Percentiles rank a stretch among this genome's conserved stretches.
phyloP scores from a whole-genome alignment of 2,329 filamentous ascomycete species.

The Aspergillus floridensis region DNA sequence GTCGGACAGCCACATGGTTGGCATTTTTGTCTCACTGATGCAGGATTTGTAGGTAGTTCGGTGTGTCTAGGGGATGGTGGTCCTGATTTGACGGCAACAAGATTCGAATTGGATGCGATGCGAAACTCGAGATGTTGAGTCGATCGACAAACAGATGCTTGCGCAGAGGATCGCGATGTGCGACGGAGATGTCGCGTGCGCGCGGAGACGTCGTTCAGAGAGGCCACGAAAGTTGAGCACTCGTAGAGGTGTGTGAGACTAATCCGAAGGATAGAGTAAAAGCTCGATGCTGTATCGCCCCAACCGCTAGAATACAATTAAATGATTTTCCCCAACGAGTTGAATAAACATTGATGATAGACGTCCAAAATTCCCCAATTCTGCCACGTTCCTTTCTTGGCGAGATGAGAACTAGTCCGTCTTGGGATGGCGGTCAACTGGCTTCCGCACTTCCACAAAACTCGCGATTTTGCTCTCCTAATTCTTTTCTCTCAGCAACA shows the following conservation, averaged over 20 bases:
- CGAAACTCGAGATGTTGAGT: not conserved
- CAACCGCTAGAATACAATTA: not conserved
- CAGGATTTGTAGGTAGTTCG: not conserved
- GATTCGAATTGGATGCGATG: not conserved
- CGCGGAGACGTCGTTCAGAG: not conserved
- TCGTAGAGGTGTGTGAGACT: not conserved
- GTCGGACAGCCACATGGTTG: conserved; percentile 94
- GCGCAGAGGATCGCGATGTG: not conserved
- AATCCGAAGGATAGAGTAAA: not conserved
- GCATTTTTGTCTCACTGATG: conserved; percentile 55
- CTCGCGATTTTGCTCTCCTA: conserved; percentile 8
- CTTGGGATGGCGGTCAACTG: conserved; percentile 20
- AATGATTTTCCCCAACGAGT: not conserved
- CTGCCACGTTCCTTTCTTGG: conserved; percentile 24
- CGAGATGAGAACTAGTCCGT: conserved; percentile 11
- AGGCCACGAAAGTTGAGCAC: not conserved
- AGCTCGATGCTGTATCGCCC: not conserved
- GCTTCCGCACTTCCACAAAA: conserved; percentile 9
- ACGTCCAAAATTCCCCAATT: conserved; percentile 16
- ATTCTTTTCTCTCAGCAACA: not conserved
- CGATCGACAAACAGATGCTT: not conserved
- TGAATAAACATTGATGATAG: conserved; percentile 13
- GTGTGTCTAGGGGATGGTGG: not conserved
- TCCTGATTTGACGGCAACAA: not conserved
- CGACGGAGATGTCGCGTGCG: not conserved